A percentile compares a stretch with the other conserved stretches of the same genome.
These are phyloP conservation scores for Uncinocarpus reesii DNA, from an alignment of 2,329 filamentous ascomycete species.

Conservation along the genomic window DNA sequence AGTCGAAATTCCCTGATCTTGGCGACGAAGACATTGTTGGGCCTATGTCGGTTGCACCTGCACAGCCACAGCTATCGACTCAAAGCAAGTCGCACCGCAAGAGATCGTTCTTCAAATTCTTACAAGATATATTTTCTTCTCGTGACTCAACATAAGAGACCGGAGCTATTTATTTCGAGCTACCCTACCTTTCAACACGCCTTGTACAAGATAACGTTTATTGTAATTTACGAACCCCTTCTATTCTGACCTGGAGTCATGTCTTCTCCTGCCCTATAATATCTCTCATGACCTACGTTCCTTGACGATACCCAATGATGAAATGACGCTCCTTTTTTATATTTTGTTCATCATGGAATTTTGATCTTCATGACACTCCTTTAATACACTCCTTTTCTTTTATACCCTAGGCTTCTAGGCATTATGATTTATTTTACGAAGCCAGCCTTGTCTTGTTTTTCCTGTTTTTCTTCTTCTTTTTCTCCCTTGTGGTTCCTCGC, in stretches of 20 bases:
- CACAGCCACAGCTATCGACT: constrained; percentile 34
- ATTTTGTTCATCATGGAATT: constrained; percentile 4
- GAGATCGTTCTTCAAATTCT: constrained; percentile 36
- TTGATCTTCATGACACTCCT: constrained; percentile 13
- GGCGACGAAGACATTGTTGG: constrained; percentile 90
- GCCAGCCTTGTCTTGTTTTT: neutral
- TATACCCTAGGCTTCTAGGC: neutral
- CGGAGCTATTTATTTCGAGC: neutral
- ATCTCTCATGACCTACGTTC: constrained; percentile 13
- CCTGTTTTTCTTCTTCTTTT: neutral
- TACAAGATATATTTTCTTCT: constrained; percentile 32
- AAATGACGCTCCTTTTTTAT: neutral
- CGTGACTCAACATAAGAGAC: constrained; percentile 2
- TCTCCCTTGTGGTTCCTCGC: too few species aligned
- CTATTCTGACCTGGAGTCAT: constrained; percentile 9
- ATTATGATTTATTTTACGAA: neutral
- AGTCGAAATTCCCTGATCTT: constrained; percentile 77
- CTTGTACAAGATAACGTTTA: constrained; percentile 10
- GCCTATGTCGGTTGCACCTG: constrained; percentile 58
- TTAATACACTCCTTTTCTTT: neutral
- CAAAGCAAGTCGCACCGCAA: constrained; percentile 31
- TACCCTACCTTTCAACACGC: neutral
- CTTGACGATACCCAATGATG: constrained; percentile 7
- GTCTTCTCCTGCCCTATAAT: constrained; percentile 2
- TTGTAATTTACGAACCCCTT: constrained; percentile 9